phyloP scores from a whole-genome alignment of 345 rosid genomes.

The Ceriops zippeliana region DNA sequence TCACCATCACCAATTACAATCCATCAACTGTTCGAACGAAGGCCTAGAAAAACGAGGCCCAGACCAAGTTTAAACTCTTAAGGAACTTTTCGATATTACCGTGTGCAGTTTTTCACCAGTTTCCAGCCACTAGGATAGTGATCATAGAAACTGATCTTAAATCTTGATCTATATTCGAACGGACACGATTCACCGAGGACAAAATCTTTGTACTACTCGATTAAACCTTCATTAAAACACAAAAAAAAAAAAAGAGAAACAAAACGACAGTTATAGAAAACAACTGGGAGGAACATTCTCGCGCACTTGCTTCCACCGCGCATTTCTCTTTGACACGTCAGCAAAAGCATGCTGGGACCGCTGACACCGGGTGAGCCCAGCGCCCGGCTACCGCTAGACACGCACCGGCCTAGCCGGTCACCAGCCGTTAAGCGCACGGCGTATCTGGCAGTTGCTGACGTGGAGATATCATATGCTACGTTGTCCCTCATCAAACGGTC shows the following conservation, averaged over 20 bases:
- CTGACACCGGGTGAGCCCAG: slow-evolving; percentile 23
- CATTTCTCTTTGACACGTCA: slow-evolving; percentile 27
- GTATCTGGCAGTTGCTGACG: slow-evolving; percentile 11
- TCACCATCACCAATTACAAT: no score
- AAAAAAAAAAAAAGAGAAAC: no score
- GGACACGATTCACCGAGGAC: neutral
- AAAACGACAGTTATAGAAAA: no score
- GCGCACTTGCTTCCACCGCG: slow-evolving; percentile 50
- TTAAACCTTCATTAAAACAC: neutral
- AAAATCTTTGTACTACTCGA: neutral
- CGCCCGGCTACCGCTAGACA: slow-evolving; percentile 29
- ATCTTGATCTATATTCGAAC: neutral
- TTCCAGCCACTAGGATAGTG: no score
- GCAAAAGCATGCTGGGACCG: slow-evolving; percentile 30
- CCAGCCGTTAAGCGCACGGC: slow-evolving; percentile 20
- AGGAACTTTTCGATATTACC: no score
- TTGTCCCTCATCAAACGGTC: slow-evolving; percentile 21
- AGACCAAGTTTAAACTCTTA: no score
- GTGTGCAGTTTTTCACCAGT: no score
- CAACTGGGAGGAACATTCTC: slow-evolving; percentile 24
- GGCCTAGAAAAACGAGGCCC: no score
- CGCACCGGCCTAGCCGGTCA: slow-evolving; percentile 44
- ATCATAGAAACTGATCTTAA: no score
- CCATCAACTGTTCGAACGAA: no score
- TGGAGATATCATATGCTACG: slow-evolving; percentile 17